Evolutionary conservation across 768 basidiomycete species (phyloP).

Genomic region (Amanita subjunquillea): DNA sequence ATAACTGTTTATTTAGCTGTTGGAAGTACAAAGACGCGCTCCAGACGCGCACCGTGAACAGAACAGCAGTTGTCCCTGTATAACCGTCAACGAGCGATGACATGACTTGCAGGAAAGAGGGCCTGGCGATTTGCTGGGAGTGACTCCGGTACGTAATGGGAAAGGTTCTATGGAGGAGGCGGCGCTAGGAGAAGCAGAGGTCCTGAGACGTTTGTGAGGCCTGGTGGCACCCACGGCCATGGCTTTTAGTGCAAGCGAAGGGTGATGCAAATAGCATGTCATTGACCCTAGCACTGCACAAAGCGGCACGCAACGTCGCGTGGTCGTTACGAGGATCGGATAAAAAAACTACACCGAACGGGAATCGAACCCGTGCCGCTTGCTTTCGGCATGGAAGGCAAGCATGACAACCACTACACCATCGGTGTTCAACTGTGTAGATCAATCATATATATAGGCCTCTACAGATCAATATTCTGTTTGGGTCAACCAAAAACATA

Average conservation of each 20-base stretch:
- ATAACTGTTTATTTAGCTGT: not conserved
- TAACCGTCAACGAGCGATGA: conserved; percentile 9
- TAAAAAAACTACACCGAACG: not conserved
- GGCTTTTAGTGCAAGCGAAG: not conserved
- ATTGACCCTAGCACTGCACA: not conserved
- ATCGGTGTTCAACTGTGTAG: conserved; percentile 23
- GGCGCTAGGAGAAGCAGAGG: not conserved
- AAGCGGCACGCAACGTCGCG: not conserved
- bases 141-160: not conserved
- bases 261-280: conserved; percentile 1
- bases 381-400: conserved; percentile 51
- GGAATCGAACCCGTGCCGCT: conserved; percentile 8
- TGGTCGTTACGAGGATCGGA: not conserved
- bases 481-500: not conserved
- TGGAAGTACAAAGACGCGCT: not conserved
- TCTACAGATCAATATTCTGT: too few relatives aligned
- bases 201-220: conserved; percentile 5
- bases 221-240: not conserved
- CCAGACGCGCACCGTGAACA: conserved; percentile 8
- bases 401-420: conserved; percentile 93
- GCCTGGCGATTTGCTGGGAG: not conserved
- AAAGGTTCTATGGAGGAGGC: not conserved
- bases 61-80: not conserved
- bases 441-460: too few relatives aligned
- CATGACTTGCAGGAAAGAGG: conserved; percentile 10